phyloP scores from a whole-genome alignment of 2,329 filamentous ascomycete genomes.

The Stagonosporopsis vannaccii region DNA sequence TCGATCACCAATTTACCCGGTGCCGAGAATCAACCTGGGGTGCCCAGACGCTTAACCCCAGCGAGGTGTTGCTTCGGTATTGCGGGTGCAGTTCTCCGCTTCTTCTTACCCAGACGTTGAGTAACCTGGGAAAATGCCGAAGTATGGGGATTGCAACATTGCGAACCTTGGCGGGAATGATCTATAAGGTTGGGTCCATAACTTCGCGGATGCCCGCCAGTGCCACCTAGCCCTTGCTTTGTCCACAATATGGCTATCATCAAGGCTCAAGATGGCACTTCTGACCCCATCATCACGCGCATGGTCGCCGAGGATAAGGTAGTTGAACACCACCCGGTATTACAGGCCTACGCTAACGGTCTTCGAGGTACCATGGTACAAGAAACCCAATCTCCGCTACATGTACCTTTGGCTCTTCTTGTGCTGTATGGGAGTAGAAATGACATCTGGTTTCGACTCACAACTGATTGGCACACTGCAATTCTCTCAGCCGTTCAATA shows the following conservation, averaged over 20 bases:
- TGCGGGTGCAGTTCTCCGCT: constrained; percentile 27
- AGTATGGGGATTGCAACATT: constrained; percentile 2
- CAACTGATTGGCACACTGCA: constrained; percentile 49
- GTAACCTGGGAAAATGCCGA: constrained; percentile 33
- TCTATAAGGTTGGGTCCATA: constrained; percentile 35
- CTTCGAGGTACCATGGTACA: constrained; percentile 50
- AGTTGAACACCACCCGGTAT: background rate
- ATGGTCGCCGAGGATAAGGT: constrained; percentile 52
- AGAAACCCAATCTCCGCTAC: constrained; percentile 48
- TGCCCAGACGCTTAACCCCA: constrained; percentile 36
- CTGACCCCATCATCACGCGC: constrained; percentile 54
- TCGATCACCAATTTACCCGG: constrained; percentile 33
- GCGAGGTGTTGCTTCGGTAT: constrained; percentile 35
- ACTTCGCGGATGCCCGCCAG: constrained; percentile 18
- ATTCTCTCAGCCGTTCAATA: constrained; percentile 45
- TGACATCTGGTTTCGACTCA: constrained; percentile 50
- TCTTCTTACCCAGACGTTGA: constrained; percentile 13
- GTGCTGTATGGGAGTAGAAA: constrained; percentile 50
- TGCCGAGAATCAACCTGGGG: constrained; percentile 26
- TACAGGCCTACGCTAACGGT: background rate
- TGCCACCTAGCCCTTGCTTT: constrained; percentile 19
- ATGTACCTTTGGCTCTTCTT: constrained; percentile 50
- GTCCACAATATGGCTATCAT: constrained; percentile 37
- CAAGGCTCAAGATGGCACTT: constrained; percentile 33
- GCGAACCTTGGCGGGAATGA: constrained; percentile 7